phyloP scores from a whole-genome alignment of 192 early-diverging fungal genomes.

The Obelidium mucronatum region DNA sequence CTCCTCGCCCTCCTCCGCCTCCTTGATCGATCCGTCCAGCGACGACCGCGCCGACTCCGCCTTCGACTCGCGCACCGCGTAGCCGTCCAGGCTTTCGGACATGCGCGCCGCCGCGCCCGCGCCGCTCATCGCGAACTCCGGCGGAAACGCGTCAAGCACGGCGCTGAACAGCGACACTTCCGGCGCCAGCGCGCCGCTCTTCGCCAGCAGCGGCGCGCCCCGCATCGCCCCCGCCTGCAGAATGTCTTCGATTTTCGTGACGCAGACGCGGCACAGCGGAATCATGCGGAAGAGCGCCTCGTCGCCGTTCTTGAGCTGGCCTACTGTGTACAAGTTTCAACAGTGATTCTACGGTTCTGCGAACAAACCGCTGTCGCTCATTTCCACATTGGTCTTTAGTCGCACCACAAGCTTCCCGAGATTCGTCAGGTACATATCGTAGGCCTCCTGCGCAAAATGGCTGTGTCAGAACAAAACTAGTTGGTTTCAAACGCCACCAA shows the following conservation, averaged over 20 bases:
- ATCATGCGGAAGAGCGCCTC: constrained; percentile 36
- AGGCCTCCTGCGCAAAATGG: constrained; percentile 10
- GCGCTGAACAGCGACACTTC: constrained; percentile 31
- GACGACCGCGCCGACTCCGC: background rate
- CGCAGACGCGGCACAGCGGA: constrained; percentile 33
- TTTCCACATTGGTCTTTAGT: constrained; percentile 31
- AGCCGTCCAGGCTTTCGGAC: background rate
- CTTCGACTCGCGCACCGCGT: constrained; percentile 16
- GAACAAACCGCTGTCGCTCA: constrained; percentile 8
- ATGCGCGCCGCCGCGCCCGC: background rate
- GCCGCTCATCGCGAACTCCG: constrained; percentile 1
- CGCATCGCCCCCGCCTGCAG: constrained; percentile 13
- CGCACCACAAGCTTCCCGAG: constrained; percentile 30
- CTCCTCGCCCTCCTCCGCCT: background rate
- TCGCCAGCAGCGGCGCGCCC: background rate
- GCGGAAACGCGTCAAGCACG: constrained; percentile 15
- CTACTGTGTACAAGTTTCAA: background rate
- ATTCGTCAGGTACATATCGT: constrained; percentile 28
- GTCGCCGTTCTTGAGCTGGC: constrained; percentile 15
- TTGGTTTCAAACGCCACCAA: background rate
- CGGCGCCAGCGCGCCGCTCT: background rate
- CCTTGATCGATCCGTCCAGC: background rate
- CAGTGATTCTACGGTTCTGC: background rate
- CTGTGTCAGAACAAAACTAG: background rate
- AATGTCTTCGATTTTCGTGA: constrained; percentile 26